Evolutionary conservation across 257 asterid species (phyloP).

Genomic region (Gentiana macrophylla): DNA sequence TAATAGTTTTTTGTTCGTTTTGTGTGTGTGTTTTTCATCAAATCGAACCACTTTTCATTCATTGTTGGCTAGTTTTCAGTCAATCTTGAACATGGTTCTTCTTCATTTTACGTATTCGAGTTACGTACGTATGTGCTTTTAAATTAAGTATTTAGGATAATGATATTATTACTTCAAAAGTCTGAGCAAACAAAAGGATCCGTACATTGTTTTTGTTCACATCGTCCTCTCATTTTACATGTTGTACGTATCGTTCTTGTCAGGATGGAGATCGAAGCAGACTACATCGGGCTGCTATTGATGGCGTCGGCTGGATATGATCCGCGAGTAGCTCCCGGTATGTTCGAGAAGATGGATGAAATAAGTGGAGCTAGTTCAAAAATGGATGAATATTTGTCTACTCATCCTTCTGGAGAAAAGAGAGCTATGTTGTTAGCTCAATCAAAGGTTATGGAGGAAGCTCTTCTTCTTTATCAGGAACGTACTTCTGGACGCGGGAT

Average conservation of each 20-base stretch:
- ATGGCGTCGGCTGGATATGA: conserved; percentile 83
- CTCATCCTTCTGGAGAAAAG: conserved; percentile 92
- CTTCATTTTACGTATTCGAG: too few species aligned
- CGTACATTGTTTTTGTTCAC: too few species aligned
- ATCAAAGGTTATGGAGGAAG: conserved; percentile 93
- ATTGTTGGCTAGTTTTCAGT: too few species aligned
- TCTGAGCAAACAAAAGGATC: too few species aligned
- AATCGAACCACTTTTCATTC: too few species aligned
- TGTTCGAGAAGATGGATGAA: conserved; percentile 67
- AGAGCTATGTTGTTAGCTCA: conserved; percentile 60
- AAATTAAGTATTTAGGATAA: too few species aligned
- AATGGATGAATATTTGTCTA: conserved; percentile 57
- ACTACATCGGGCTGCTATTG: conserved; percentile 60
- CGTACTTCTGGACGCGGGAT: conserved; percentile 45
- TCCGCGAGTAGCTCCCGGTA: conserved; percentile 81
- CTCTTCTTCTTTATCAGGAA: conserved; percentile 50
- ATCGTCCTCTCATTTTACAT: too few species aligned
- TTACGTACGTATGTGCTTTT: too few species aligned
- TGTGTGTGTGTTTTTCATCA: not conserved
- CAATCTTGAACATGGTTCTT: too few species aligned
- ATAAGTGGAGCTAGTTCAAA: conserved; percentile 38
- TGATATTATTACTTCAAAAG: too few species aligned
- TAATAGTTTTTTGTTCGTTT: not conserved
- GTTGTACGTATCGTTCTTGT: not conserved
- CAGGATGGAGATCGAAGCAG: conserved; percentile 98